Percentiles rank a stretch among this genome's conserved stretches.
phyloP scores from a whole-genome alignment of 2,329 filamentous ascomycete genomes.

The Helotiales sp. region DNA sequence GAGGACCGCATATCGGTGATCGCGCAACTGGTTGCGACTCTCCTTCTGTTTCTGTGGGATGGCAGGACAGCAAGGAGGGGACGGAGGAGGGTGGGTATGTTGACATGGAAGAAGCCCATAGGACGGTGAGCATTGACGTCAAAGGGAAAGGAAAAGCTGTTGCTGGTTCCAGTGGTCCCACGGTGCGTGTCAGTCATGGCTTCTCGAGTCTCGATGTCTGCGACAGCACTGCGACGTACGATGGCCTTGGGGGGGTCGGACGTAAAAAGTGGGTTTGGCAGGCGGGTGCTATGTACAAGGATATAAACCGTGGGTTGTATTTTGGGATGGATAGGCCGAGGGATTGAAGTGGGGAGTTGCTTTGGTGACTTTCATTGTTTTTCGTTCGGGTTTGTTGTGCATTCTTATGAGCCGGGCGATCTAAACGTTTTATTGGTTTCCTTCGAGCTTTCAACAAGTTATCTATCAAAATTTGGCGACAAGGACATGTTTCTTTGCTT shows the following conservation, averaged over 20 bases:
- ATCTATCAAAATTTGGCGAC: no score
- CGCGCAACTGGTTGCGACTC: slow-evolving; percentile 27
- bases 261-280: slow-evolving; percentile 30
- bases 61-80: neutral
- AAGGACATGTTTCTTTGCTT: no score
- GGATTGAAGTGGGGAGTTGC: no score
- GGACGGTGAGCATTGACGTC: slow-evolving; percentile 31
- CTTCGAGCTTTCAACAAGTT: no score
- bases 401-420: no score
- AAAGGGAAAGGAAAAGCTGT: slow-evolving; percentile 37
- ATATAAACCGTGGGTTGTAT: slow-evolving; percentile 38
- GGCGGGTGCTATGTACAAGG: slow-evolving; percentile 39
- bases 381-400: no score
- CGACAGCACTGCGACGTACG: neutral
- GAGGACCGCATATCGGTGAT: slow-evolving; percentile 38
- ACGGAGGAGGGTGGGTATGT: slow-evolving; percentile 7
- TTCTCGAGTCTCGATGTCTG: neutral
- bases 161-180: neutral
- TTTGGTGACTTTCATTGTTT: no score
- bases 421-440: no score
- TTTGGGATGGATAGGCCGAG: slow-evolving; percentile 35
- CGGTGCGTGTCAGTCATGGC: neutral
- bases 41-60: neutral
- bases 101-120: slow-evolving; percentile 31
- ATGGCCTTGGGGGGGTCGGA: neutral